Evolutionary conservation across 176 grass and related monocot species (phyloP).

Genomic region (Cymbopogon citratus): DNA sequence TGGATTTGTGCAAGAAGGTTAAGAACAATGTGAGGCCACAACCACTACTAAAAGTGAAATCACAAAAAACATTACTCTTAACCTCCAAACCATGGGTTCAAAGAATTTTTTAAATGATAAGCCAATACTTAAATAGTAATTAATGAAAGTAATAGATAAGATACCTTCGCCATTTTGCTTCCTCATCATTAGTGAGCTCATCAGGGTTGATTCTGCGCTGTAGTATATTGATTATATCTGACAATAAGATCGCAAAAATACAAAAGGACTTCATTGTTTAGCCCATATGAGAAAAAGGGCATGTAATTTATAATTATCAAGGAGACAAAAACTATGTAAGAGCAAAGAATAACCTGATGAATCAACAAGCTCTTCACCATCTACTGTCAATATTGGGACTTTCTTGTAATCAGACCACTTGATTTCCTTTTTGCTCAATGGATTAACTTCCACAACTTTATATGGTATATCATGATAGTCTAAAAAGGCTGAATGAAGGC

Average conservation of each 20-base stretch:
- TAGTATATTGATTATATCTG: slow-evolving; percentile 89
- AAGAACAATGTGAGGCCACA: background rate
- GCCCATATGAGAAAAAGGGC: background rate
- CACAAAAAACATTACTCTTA: background rate
- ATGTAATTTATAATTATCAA: background rate
- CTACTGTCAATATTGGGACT: slow-evolving; percentile 90
- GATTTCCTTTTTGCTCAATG: slow-evolving; percentile 97
- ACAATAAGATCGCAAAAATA: slow-evolving; percentile 18
- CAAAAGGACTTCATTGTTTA: background rate
- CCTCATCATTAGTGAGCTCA: slow-evolving; percentile 46
- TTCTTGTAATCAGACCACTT: slow-evolving; percentile 99
- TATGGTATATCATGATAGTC: slow-evolving; percentile 98
- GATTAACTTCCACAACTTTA: slow-evolving; percentile 98
- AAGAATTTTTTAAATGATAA: background rate
- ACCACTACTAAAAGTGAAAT: background rate
- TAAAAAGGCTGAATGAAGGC: slow-evolving; percentile 61
- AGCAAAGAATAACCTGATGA: slow-evolving; percentile 65
- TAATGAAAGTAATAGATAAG: background rate
- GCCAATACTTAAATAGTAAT: background rate
- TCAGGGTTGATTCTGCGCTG: slow-evolving; percentile 47
- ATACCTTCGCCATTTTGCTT: slow-evolving; percentile 88
- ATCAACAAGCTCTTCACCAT: slow-evolving; percentile 77
- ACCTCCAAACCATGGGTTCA: background rate
- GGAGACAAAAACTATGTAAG: background rate
- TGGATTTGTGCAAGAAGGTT: background rate